Conservation (phyloP, 2,329 filamentous ascomycete species). For the Davidsoniella eucalypti region DNA sequence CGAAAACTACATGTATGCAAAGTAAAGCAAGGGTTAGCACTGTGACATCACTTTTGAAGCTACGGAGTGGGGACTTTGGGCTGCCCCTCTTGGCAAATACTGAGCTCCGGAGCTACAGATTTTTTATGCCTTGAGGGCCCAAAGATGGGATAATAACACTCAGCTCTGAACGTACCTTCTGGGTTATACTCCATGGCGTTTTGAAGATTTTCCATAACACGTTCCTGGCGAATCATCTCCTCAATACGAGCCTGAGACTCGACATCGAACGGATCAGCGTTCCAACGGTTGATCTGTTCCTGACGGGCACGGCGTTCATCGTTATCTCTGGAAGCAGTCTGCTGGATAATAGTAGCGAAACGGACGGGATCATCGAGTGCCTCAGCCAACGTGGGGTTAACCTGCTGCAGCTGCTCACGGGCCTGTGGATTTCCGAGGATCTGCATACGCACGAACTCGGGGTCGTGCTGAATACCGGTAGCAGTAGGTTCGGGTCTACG, state of each 20-base stretch:
- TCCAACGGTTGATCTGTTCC: slow-evolving; percentile 68
- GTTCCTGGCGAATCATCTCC: slow-evolving; percentile 90
- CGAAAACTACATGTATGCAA: slow-evolving; percentile 50
- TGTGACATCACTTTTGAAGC: background rate
- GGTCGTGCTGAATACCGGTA: slow-evolving; percentile 34
- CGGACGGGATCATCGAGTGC: slow-evolving; percentile 58
- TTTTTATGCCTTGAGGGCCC: too few relatives aligned
- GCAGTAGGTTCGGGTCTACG: slow-evolving; percentile 19
- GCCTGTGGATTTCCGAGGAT: slow-evolving; percentile 63
- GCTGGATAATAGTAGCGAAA: slow-evolving; percentile 57
- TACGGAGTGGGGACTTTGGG: too few relatives aligned
- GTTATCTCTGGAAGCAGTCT: slow-evolving; percentile 52
- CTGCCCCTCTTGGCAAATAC: too few relatives aligned
- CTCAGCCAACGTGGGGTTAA: slow-evolving; percentile 60
- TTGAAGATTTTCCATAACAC: slow-evolving; percentile 87
- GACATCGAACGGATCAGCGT: slow-evolving; percentile 85
- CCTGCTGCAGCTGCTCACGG: slow-evolving; percentile 51
- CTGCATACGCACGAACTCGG: slow-evolving; percentile 69
- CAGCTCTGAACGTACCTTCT: slow-evolving; percentile 48
- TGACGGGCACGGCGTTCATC: slow-evolving; percentile 61
- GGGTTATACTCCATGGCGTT: slow-evolving; percentile 96
- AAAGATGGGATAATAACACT: too few relatives aligned
- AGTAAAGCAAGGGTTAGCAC: background rate
- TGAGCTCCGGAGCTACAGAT: too few relatives aligned
- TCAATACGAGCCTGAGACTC: slow-evolving; percentile 86